Evolutionary conservation across 2,329 filamentous ascomycete species (phyloP).

Genomic region (Cercospora canescens): DNA sequence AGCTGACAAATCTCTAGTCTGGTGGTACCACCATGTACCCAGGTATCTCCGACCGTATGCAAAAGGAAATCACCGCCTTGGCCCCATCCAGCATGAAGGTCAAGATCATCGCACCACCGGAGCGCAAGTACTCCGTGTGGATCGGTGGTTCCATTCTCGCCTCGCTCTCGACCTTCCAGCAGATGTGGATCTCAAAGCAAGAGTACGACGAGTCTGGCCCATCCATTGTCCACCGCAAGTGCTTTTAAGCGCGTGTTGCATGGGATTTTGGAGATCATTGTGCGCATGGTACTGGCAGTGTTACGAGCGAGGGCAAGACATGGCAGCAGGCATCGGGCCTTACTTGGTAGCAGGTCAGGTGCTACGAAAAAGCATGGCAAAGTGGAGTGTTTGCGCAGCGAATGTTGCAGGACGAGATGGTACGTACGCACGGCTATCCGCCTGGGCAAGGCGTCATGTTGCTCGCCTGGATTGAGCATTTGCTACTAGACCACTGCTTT

Average conservation of each 20-base stretch:
- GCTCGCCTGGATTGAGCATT: conserved; percentile 29
- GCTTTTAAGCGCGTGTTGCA: conserved; percentile 75
- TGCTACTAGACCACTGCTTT: conserved; percentile 29
- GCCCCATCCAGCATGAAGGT: conserved; percentile 99
- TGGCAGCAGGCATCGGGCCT: conserved; percentile 8
- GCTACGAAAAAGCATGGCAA: conserved; percentile 15
- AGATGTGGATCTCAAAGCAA: conserved; percentile 99
- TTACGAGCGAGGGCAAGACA: conserved; percentile 13
- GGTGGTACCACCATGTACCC: conserved; percentile 99
- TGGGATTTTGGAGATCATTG: conserved; percentile 21
- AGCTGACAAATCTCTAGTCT: conserved; percentile 65
- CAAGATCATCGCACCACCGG: conserved; percentile 99
- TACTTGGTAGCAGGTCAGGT: conserved; percentile 1
- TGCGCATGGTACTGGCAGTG: conserved; percentile 22
- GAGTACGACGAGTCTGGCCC: conserved; percentile 99
- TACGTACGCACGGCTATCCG: conserved; percentile 11
- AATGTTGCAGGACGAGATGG: conserved; percentile 21
- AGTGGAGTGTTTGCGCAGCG: conserved; percentile 17
- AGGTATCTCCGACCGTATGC: conserved; percentile 99
- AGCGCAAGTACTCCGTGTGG: conserved; percentile 99
- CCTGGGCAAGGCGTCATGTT: conserved; percentile 25
- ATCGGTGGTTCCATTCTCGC: conserved; percentile 99
- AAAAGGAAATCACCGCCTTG: conserved; percentile 99
- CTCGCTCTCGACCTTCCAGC: conserved; percentile 99
- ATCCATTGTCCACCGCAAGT: conserved; percentile 99